These are phyloP conservation scores for Suhomyces wounanorum DNA, from an alignment of 1,139 yeast species.

Conservation along the genomic window DNA sequence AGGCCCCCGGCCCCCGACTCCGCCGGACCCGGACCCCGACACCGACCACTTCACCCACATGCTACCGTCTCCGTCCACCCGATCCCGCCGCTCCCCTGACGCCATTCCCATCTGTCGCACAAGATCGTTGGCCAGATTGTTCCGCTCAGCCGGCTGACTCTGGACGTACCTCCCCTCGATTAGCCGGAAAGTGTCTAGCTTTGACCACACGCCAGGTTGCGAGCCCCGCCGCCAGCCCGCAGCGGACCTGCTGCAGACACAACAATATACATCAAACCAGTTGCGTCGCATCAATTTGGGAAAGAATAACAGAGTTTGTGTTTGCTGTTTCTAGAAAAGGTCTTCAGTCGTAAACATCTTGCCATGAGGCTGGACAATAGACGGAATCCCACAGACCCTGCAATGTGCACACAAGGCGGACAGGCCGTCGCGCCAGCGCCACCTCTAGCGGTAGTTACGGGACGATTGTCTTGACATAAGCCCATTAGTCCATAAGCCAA, in stretches of 20 bases:
- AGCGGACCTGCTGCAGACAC: neutral
- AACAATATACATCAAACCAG: slow-evolving; percentile 9
- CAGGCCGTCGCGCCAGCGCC: too few species aligned
- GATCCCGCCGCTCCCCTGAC: too few species aligned
- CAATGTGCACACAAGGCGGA: neutral
- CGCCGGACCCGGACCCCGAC: neutral
- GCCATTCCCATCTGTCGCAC: too few species aligned
- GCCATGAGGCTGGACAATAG: neutral
- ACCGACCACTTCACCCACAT: too few species aligned
- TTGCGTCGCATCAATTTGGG: slow-evolving; percentile 1
- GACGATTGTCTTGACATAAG: neutral
- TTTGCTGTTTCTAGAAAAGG: neutral
- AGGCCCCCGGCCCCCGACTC: neutral
- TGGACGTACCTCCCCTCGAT: neutral
- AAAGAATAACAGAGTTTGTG: slow-evolving; percentile 5
- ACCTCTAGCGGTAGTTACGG: neutral
- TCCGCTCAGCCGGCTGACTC: neutral
- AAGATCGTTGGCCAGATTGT: neutral
- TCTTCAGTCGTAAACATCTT: neutral
- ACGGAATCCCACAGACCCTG: neutral
- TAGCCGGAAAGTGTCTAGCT: neutral
- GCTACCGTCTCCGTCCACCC: neutral
- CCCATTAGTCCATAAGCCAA: too few species aligned
- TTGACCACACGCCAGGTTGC: neutral
- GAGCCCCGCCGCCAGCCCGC: too few species aligned